Evolutionary conservation across 78 protist genomes (phyloP).

Genomic region (Bigelowiella natans): DNA sequence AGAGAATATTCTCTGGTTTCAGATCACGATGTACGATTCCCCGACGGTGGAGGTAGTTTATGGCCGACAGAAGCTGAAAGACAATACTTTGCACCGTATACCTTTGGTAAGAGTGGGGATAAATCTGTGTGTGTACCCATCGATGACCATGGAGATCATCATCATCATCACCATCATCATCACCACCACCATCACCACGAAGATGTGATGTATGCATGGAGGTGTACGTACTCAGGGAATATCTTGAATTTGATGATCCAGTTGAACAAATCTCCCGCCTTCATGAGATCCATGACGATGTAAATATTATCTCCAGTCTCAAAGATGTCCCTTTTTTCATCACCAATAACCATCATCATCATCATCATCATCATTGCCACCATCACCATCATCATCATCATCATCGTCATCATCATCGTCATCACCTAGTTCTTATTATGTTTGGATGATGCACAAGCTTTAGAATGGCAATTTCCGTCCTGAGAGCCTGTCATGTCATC

Average conservation of each 20-base stretch:
- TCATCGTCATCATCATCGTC: no score
- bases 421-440: background rate
- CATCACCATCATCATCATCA: no score
- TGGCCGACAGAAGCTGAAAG: background rate
- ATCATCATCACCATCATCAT: no score
- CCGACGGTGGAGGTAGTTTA: background rate
- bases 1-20: constrained; percentile 6
- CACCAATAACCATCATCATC: no score
- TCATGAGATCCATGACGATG: background rate
- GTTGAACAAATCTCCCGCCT: background rate
- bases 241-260: background rate
- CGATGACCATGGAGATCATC: no score
- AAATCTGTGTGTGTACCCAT: no score
- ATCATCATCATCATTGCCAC: no score
- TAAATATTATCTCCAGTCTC: background rate
- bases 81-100: no score
- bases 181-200: no score
- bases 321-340: background rate
- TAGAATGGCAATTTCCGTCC: background rate
- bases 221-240: background rate
- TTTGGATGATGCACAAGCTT: background rate
- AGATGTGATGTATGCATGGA: no score
- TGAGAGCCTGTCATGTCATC: background rate
- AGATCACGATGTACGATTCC: constrained; percentile 16
- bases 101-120: no score